These are phyloP conservation scores for Circinella umbellata DNA, from an alignment of 371 early-diverging fungal genomes.

Conservation along the genomic window DNA sequence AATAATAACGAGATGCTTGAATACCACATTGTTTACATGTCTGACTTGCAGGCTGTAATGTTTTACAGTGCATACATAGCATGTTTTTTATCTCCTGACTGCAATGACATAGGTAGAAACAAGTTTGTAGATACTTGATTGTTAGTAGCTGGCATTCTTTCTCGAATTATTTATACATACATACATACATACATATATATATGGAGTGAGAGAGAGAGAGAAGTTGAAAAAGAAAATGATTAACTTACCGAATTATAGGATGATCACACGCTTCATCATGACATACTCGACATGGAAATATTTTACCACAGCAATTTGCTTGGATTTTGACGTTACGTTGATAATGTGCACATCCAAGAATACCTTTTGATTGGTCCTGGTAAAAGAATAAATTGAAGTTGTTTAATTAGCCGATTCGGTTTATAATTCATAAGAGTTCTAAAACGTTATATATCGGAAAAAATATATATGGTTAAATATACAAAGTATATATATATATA, in stretches of 20 bases:
- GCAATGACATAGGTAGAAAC: background rate
- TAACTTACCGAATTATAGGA: slow-evolving; percentile 75
- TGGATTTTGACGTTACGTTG: slow-evolving; percentile 83
- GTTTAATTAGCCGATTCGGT: background rate
- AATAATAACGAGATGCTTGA: slow-evolving; percentile 83
- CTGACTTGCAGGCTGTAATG: slow-evolving; percentile 83
- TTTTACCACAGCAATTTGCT: slow-evolving; percentile 90
- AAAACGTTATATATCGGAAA: no score
- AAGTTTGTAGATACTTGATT: no score
- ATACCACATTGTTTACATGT: slow-evolving; percentile 73
- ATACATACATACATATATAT: no score
- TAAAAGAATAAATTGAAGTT: background rate
- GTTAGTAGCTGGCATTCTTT: no score
- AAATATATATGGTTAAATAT: no score
- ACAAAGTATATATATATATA: background rate
- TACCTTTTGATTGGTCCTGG: slow-evolving; percentile 54
- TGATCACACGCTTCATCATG: slow-evolving; percentile 93
- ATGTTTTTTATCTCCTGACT: slow-evolving; percentile 81
- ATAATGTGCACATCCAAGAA: slow-evolving; percentile 94
- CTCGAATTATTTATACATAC: no score
- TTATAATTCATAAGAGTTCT: no score
- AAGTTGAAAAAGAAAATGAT: background rate
- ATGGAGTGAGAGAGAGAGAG: no score
- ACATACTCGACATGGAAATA: slow-evolving; percentile 94
- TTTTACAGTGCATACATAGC: slow-evolving; percentile 91